Percentiles rank a stretch among this genome's conserved stretches.
phyloP scores from a whole-genome alignment of 2,329 filamentous ascomycete genomes.

The Ilyonectria mors-panacis region DNA sequence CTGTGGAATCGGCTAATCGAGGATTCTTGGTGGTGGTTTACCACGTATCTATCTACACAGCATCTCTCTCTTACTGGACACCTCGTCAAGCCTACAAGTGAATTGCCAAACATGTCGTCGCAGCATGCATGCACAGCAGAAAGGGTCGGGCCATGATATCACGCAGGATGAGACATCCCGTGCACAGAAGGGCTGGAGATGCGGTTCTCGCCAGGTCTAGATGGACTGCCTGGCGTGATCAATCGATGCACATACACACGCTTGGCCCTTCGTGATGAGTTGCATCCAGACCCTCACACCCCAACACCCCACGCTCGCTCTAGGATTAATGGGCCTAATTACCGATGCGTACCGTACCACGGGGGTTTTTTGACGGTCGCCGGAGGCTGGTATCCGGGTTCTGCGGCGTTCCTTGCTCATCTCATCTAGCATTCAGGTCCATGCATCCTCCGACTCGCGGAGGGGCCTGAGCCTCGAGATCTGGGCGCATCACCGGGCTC shows the following conservation, averaged over 20 bases:
- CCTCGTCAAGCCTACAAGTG: background rate
- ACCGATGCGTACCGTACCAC: slow-evolving; percentile 27
- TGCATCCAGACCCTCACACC: slow-evolving; percentile 22
- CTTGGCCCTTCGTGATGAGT: slow-evolving; percentile 22
- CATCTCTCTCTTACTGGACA: slow-evolving; percentile 1
- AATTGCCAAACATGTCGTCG: slow-evolving; percentile 6
- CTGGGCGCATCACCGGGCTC: slow-evolving; percentile 17
- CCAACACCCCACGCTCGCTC: slow-evolving; percentile 27
- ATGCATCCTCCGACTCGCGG: slow-evolving; percentile 19
- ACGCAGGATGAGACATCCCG: slow-evolving; percentile 30
- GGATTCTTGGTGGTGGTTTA: background rate
- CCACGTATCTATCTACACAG: background rate
- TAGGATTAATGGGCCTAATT: slow-evolving; percentile 31
- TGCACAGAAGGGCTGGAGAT: slow-evolving; percentile 27
- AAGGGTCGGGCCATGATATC: slow-evolving; percentile 6
- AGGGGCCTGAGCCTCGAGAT: slow-evolving; percentile 21
- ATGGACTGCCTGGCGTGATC: slow-evolving; percentile 34
- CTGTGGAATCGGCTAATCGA: slow-evolving; percentile 18
- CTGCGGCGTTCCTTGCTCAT: slow-evolving; percentile 22
- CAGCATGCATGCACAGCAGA: slow-evolving; percentile 2
- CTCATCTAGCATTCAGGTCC: slow-evolving; percentile 26
- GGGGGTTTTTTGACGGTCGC: slow-evolving; percentile 14
- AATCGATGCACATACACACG: slow-evolving; percentile 15
- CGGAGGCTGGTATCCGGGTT: background rate
- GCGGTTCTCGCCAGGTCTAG: slow-evolving; percentile 27